These are phyloP conservation scores for Capronia coronata DNA, from an alignment of 2,329 filamentous ascomycete genomes.

Conservation along the genomic window DNA sequence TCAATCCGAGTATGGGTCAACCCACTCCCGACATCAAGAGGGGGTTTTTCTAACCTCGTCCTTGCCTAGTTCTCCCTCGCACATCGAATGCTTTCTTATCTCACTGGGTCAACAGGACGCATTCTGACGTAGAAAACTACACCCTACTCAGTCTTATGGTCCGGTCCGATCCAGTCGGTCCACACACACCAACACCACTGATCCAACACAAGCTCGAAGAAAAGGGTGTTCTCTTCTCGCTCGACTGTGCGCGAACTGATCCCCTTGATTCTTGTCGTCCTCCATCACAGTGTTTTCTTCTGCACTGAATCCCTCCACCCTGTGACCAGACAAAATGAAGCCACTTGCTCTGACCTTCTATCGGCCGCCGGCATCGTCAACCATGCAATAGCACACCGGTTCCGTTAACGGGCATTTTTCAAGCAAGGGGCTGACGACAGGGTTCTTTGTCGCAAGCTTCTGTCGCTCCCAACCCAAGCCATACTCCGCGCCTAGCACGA, in stretches of 20 bases:
- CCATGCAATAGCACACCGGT: conserved; percentile 4
- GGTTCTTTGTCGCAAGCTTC: no score
- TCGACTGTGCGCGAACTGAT: neutral
- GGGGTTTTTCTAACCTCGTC: neutral
- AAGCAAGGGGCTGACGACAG: neutral
- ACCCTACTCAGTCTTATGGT: conserved; percentile 2
- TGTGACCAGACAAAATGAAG: conserved; percentile 6
- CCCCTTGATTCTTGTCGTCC: neutral
- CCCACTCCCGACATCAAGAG: neutral
- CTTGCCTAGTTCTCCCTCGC: neutral
- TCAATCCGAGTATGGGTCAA: neutral
- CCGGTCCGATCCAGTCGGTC: conserved; percentile 1
- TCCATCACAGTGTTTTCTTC: neutral
- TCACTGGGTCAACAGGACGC: neutral
- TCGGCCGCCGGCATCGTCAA: conserved; percentile 4
- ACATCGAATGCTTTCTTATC: conserved; percentile 16
- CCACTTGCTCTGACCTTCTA: conserved; percentile 12
- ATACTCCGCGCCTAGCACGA: no score
- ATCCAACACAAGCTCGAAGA: neutral
- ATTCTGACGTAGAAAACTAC: neutral
- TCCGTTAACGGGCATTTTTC: neutral
- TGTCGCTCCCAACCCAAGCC: no score
- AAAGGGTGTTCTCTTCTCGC: neutral
- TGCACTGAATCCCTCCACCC: no score
- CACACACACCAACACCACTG: neutral